Conservation (phyloP, 768 basidiomycete genomes). For the Neoboletus brunneissimus region DNA sequence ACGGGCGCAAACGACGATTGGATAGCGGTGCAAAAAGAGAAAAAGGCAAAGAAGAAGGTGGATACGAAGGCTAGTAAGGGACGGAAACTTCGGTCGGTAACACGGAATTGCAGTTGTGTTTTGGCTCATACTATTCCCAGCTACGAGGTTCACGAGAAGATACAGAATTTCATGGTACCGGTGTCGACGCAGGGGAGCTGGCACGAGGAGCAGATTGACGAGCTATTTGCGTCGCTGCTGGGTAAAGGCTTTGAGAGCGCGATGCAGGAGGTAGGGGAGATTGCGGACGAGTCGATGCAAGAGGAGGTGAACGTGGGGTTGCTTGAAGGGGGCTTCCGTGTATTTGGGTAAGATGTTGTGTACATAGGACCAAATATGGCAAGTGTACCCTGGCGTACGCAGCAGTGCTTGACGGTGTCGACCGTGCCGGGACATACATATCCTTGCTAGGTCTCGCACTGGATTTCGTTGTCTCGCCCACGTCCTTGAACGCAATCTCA, state of each 20-base stretch:
- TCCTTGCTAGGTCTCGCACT: background rate
- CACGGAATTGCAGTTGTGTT: background rate
- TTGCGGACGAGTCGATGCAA: constrained; percentile 30
- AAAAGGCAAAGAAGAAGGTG: constrained; percentile 80
- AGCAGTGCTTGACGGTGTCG: background rate
- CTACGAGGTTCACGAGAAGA: constrained; percentile 93
- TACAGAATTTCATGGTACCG: constrained; percentile 97
- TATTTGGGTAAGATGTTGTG: constrained; percentile 50
- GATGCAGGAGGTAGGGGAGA: constrained; percentile 26
- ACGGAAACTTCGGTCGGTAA: constrained; percentile 74
- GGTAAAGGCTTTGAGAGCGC: constrained; percentile 64
- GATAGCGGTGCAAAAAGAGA: constrained; percentile 62
- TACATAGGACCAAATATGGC: constrained; percentile 28
- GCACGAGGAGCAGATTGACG: constrained; percentile 97
- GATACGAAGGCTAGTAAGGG: constrained; percentile 97
- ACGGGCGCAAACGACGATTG: constrained; percentile 53
- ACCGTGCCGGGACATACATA: background rate
- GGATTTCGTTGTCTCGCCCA: background rate
- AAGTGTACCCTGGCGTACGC: constrained; percentile 7
- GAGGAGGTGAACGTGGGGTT: constrained; percentile 33
- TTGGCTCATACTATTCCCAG: constrained; percentile 37
- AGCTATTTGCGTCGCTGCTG: constrained; percentile 84
- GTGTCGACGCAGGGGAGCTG: constrained; percentile 65
- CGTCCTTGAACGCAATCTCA: background rate
- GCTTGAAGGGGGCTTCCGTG: constrained; percentile 45